Evolutionary conservation across 495 filamentous ascomycete species (phyloP).

Genomic region (Lophiotrema nucula): DNA sequence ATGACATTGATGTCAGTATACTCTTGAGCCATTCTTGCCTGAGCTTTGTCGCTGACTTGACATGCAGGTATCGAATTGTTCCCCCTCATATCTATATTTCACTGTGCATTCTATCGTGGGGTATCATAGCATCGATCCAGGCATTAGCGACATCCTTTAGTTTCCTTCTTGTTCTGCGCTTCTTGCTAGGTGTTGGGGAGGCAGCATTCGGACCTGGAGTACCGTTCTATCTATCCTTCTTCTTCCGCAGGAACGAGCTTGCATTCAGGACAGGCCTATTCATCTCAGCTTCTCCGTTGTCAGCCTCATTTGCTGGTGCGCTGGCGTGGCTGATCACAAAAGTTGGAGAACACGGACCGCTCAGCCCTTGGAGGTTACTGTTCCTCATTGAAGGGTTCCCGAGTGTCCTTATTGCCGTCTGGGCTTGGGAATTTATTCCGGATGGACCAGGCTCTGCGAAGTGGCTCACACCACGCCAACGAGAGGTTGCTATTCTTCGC

Average conservation of each 20-base stretch:
- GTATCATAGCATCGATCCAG: conserved; percentile 69
- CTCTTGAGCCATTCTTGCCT: too few relatives aligned
- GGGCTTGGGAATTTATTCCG: conserved; percentile 69
- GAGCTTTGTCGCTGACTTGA: conserved; percentile 4
- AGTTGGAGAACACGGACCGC: conserved; percentile 54
- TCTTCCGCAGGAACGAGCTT: conserved; percentile 77
- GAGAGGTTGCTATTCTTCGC: conserved; percentile 63
- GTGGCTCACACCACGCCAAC: conserved; percentile 71
- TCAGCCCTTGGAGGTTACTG: conserved; percentile 76
- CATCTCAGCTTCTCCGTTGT: conserved; percentile 74
- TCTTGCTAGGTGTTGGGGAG: conserved; percentile 30
- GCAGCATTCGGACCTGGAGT: conserved; percentile 52
- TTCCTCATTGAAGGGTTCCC: conserved; percentile 85
- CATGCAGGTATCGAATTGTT: conserved; percentile 37
- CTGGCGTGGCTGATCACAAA: conserved; percentile 82
- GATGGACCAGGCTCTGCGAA: conserved; percentile 66
- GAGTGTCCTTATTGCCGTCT: conserved; percentile 60
- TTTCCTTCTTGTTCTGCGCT: conserved; percentile 40
- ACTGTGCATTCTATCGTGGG: conserved; percentile 59
- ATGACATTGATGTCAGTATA: conserved; percentile 62
- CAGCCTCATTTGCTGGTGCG: conserved; percentile 79
- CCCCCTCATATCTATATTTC: conserved; percentile 61
- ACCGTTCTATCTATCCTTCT: conserved; percentile 78
- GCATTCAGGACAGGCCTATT: conserved; percentile 77
- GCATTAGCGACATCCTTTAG: conserved; percentile 43